phyloP scores from a whole-genome alignment of 768 basidiomycete genomes.

The Tulasnella sp. region DNA sequence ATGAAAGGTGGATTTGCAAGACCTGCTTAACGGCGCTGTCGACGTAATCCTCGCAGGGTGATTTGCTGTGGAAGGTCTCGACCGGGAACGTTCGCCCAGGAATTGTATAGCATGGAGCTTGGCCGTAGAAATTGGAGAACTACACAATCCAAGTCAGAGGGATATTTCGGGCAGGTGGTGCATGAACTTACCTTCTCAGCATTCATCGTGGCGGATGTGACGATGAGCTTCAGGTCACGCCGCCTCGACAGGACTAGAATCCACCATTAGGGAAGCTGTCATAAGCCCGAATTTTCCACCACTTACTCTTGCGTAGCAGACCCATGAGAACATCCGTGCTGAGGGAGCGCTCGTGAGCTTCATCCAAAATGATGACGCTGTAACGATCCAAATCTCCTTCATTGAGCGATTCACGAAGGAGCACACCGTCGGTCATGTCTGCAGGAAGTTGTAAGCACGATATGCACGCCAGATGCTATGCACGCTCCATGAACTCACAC shows the following conservation, averaged over 20 bases:
- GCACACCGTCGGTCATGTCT: conserved; percentile 99
- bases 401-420: conserved; percentile 96
- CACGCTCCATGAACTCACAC: conserved; percentile 58
- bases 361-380: conserved; percentile 96
- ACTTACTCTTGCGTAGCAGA: conserved; percentile 84
- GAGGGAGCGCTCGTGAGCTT: conserved; percentile 96
- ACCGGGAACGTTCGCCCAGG: conserved; percentile 96
- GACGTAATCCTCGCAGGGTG: conserved; percentile 98
- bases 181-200: conserved; percentile 78
- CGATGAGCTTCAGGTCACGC: conserved; percentile 92
- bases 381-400: conserved; percentile 98
- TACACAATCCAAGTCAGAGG: conserved; percentile 43
- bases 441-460: conserved; percentile 18
- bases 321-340: conserved; percentile 99
- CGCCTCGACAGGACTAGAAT: conserved; percentile 77
- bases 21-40: conserved; percentile 98
- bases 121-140: conserved; percentile 96
- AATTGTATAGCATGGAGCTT: conserved; percentile 93
- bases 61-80: conserved; percentile 93
- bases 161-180: not conserved
- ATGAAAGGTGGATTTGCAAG: conserved; percentile 91
- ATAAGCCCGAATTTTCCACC: not conserved
- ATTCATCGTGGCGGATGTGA: conserved; percentile 99
- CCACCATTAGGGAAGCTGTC: not conserved
- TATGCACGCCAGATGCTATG: conserved; percentile 20